Conservation (phyloP, 306 rosid genomes). For the Citrullus colocynthis region DNA sequence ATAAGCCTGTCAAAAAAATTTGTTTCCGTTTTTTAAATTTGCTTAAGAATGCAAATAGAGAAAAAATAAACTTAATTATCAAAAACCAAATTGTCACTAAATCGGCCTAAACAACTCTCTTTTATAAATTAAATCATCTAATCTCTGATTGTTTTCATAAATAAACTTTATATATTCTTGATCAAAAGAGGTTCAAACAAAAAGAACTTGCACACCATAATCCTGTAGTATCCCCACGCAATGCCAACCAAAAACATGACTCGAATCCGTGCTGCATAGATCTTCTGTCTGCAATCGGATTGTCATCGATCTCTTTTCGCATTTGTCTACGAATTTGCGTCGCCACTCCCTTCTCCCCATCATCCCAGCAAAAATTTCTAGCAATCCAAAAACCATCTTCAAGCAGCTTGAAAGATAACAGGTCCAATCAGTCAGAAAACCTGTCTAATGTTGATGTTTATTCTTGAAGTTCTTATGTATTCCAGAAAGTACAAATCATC, state of each 20-base stretch:
- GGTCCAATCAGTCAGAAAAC: slow-evolving; percentile 22
- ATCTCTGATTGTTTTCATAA: background rate
- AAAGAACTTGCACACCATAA: no score
- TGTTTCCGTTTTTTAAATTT: no score
- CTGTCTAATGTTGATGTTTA: slow-evolving; percentile 89
- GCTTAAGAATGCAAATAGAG: no score
- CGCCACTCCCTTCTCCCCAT: background rate
- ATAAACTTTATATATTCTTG: no score
- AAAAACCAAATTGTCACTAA: no score
- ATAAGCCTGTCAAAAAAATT: no score
- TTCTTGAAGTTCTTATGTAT: slow-evolving; percentile 69
- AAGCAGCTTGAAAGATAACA: background rate
- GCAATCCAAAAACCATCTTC: background rate
- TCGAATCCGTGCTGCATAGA: background rate
- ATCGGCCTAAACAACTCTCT: no score
- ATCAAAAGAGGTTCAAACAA: no score
- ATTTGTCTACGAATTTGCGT: background rate
- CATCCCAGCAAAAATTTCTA: background rate
- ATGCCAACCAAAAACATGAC: background rate
- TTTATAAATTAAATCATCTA: background rate
- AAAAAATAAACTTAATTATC: no score
- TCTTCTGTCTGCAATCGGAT: background rate
- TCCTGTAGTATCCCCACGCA: no score
- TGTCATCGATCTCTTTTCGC: background rate
- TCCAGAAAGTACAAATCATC: slow-evolving; percentile 51